Conservation (phyloP, 1,284 basidiomycete species). For the Trametes versicolor region DNA sequence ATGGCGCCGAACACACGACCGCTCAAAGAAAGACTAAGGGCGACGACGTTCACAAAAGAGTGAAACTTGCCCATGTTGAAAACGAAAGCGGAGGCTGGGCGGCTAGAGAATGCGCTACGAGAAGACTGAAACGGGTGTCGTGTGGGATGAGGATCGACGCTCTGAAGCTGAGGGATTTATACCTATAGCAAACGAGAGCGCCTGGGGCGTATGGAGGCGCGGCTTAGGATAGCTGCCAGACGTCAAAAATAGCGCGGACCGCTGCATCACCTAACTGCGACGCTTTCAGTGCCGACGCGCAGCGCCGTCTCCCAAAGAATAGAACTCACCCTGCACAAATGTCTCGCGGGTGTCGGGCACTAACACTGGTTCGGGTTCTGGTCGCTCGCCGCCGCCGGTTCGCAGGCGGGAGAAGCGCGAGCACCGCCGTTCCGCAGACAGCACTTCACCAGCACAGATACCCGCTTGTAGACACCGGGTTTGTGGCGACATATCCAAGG, state of each 20-base stretch:
- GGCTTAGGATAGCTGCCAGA: not conserved
- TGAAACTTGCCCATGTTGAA: conserved; percentile 19
- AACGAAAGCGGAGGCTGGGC: not conserved
- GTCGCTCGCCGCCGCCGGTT: not conserved
- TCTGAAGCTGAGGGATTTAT: not conserved
- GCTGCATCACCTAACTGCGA: not conserved
- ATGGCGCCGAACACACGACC: conserved; percentile 22
- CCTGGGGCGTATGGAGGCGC: not conserved
- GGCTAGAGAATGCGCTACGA: not conserved
- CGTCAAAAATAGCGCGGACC: too few species aligned
- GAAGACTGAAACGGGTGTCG: conserved; percentile 9
- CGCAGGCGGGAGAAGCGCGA: not conserved
- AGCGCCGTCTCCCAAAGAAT: not conserved
- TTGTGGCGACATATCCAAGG: not conserved
- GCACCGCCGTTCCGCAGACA: conserved; percentile 7
- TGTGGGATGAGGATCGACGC: not conserved
- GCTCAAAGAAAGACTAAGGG: conserved; percentile 16
- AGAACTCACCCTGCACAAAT: conserved; percentile 13
- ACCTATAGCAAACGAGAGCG: not conserved
- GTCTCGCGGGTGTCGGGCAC: conserved; percentile 27
- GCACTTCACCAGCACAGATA: not conserved
- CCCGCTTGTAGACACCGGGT: not conserved
- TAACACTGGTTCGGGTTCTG: conserved; percentile 5
- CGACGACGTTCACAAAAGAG: conserved; percentile 8
- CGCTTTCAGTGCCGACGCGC: conserved; percentile 5